Conservation (phyloP, 2,329 filamentous ascomycete species). For the Diaporthe batatas region DNA sequence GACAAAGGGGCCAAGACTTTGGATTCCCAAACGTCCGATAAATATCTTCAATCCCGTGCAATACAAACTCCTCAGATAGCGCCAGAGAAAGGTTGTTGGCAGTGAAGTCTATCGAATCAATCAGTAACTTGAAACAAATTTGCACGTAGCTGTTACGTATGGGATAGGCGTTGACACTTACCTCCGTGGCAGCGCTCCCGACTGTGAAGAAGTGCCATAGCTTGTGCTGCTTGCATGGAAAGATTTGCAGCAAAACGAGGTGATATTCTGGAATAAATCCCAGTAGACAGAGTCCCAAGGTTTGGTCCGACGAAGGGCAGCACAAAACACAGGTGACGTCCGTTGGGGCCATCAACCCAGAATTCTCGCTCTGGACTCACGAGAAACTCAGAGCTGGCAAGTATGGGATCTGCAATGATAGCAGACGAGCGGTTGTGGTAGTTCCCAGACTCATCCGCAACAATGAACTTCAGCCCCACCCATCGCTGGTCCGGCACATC, state of each 20-base stretch:
- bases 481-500: background rate
- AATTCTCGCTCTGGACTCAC: background rate
- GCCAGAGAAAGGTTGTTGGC: no score
- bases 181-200: background rate
- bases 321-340: conserved; percentile 18
- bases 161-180: background rate
- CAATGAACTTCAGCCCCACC: conserved; percentile 8
- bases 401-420: background rate
- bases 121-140: no score
- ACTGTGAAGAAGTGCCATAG: conserved; percentile 2
- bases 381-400: background rate
- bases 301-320: conserved; percentile 19
- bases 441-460: background rate
- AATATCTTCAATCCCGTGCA: background rate
- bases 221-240: conserved; percentile 17
- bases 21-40: conserved; percentile 1
- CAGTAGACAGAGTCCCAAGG: conserved; percentile 7
- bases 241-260: background rate
- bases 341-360: conserved; percentile 25
- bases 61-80: no score
- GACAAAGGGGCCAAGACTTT: background rate
- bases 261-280: background rate
- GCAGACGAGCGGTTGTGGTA: conserved; percentile 9
- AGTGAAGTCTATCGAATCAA: no score
- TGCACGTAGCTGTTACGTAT: background rate